These are phyloP conservation scores for Dimocarpus longan DNA, from an alignment of 345 rosid genomes.

Conservation along the genomic window DNA sequence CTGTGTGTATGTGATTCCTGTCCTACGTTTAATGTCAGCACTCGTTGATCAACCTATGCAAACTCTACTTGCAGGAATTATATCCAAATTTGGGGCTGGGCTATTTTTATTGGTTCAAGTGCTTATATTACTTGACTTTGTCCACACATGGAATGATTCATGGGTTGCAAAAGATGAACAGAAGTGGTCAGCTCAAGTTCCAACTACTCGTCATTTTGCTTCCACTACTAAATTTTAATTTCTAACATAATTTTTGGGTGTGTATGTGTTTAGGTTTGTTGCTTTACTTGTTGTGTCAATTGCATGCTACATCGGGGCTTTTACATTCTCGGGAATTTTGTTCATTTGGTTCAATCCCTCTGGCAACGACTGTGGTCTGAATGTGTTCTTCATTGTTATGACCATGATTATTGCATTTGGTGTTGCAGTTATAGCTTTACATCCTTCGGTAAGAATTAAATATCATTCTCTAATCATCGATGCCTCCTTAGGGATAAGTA, in stretches of 20 bases:
- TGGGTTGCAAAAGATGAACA: constrained; percentile 98
- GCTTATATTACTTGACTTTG: constrained; percentile 75
- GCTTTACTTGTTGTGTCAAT: constrained; percentile 82
- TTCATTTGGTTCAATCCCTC: constrained; percentile 99
- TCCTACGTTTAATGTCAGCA: constrained; percentile 1
- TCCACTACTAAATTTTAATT: constrained; percentile 10
- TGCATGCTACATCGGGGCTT: constrained; percentile 83
- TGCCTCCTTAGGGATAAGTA: constrained; percentile 7
- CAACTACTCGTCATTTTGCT: constrained; percentile 4
- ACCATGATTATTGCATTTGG: constrained; percentile 82
- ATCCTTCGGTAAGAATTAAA: constrained; percentile 68
- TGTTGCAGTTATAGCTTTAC: constrained; percentile 73
- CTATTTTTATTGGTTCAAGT: constrained; percentile 96
- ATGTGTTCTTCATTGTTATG: constrained; percentile 89
- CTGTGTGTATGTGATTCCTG: background rate
- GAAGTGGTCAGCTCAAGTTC: constrained; percentile 63
- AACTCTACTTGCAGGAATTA: constrained; percentile 52
- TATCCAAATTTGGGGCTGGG: constrained; percentile 96
- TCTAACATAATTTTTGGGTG: constrained; percentile 31
- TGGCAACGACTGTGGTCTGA: constrained; percentile 91
- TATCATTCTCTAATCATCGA: constrained; percentile 16
- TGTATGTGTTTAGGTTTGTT: constrained; percentile 55
- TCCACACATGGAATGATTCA: constrained; percentile 94
- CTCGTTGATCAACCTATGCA: background rate
- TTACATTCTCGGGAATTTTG: constrained; percentile 71